phyloP scores from a whole-genome alignment of 1,139 yeast species.

The Debaryomycetaceae sp. region DNA sequence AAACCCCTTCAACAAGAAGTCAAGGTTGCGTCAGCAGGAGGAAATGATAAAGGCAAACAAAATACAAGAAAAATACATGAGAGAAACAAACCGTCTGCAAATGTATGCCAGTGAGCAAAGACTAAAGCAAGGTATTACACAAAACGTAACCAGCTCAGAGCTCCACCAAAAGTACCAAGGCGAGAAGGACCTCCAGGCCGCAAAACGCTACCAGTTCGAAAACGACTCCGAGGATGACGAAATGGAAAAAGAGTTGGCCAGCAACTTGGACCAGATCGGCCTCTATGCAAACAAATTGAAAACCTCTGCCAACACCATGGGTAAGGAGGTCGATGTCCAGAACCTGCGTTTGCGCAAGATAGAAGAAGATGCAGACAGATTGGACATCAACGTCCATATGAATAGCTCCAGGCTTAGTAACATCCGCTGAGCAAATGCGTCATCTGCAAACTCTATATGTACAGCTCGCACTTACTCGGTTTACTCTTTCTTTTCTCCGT shows the following conservation, averaged over 20 bases:
- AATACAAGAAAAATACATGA: conserved; percentile 53
- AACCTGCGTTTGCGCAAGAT: conserved; percentile 47
- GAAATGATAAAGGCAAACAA: conserved; percentile 65
- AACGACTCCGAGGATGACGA: conserved; percentile 58
- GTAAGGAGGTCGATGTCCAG: conserved; percentile 50
- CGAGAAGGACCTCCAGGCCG: conserved; percentile 46
- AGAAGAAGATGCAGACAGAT: conserved; percentile 54
- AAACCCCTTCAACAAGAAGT: conserved; percentile 85
- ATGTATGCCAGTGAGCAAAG: conserved; percentile 49
- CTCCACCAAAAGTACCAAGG: conserved; percentile 48
- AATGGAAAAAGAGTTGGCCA: conserved; percentile 54
- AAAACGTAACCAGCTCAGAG: conserved; percentile 36
- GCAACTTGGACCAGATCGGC: conserved; percentile 53
- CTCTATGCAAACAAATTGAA: conserved; percentile 42
- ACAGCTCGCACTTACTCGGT: too few species aligned
- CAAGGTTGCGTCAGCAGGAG: conserved; percentile 74
- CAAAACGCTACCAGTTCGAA: conserved; percentile 49
- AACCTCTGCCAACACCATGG: conserved; percentile 43
- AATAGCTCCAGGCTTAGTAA: conserved; percentile 45
- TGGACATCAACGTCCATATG: conserved; percentile 54
- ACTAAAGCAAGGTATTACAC: conserved; percentile 40
- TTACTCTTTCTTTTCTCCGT: too few species aligned
- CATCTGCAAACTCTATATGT: too few species aligned
- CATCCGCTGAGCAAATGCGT: conserved; percentile 29
- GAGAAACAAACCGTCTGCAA: conserved; percentile 40